Evolutionary conservation across 257 asterid species (phyloP).

Genomic region (Scutellaria barbata): DNA sequence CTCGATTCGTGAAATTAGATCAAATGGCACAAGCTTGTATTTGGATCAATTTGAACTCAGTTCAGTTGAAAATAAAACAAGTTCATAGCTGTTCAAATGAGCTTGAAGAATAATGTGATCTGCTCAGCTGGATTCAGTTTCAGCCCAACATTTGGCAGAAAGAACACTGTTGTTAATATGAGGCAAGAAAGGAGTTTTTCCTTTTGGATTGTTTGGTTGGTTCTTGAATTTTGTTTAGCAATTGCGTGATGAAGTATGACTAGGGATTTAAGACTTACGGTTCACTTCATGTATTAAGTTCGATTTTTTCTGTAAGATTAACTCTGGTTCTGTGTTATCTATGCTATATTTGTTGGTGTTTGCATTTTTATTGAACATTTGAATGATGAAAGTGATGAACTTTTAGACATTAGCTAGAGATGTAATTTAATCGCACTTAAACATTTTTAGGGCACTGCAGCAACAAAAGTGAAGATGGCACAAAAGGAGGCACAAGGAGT

Average conservation of each 20-base stretch:
- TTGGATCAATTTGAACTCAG: not conserved
- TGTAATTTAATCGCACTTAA: slow-evolving; percentile 24
- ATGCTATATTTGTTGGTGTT: not conserved
- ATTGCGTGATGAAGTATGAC: not conserved
- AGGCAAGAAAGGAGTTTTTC: not conserved
- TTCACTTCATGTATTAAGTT: not conserved
- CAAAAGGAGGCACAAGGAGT: slow-evolving; percentile 96
- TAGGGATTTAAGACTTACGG: not conserved
- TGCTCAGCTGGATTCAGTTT: not conserved
- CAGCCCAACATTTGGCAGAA: not conserved
- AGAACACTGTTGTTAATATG: not conserved
- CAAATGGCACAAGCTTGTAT: no score
- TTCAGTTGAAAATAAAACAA: not conserved
- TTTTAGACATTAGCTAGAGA: slow-evolving; percentile 18
- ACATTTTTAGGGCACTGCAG: slow-evolving; percentile 77
- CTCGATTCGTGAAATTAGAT: no score
- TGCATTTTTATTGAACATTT: not conserved
- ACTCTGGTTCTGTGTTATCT: not conserved
- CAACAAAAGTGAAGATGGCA: slow-evolving; percentile 92
- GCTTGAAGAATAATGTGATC: not conserved
- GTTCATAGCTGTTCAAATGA: not conserved
- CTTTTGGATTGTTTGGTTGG: not conserved
- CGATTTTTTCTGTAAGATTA: not conserved
- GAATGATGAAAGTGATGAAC: slow-evolving; percentile 1
- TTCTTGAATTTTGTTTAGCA: slow-evolving; percentile 25